Base-by-base conservation (phyloP, 2,329 filamentous ascomycete genomes). In the Aschersonia sp. region DNA sequence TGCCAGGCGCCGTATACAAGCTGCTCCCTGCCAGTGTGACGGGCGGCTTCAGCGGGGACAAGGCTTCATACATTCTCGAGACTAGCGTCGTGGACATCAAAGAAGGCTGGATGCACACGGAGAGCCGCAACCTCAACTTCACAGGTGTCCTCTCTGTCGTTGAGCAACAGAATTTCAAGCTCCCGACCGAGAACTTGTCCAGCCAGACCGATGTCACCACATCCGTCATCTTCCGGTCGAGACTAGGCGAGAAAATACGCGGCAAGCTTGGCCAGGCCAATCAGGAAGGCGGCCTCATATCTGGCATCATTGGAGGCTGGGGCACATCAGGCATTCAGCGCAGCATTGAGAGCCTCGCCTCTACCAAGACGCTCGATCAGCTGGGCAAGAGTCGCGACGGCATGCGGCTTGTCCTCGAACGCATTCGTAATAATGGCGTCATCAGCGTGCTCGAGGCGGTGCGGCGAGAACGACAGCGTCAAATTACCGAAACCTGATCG, bases 91-190 rank as follows among this genome's bases (percentile, higher is more conserved):
- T 92, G 30, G 85, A 90, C 62, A 79, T 88, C 51, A 80, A 78
- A 50, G 78, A 88, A 58, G 85, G 85, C 43, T 87, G 83, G 79
- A 89, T 92, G 84, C 75, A 77, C 59, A 87, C 84, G 0, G 84
- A 90, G 66, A 86, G 81, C 57, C 75, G 79, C 53, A 92, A 92
- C 57, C 71, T 92, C 47, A 87, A 90, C 64, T 90, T 84, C 66
- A 86, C 84, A 5, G 83, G 85, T 50, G 82, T 92, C 14, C 66
- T 92, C 40, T 85, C 80, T 44, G 84, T 92, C 10, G 71, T 88
- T 22, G 86, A 92, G 66, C 72, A 79, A 55, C 86, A 92, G 60
- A 67, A 76, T 48, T 92, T 87, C 63, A 72, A 69, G 32, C 55
- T 64, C 3, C 67, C 71, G 8, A 49, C 55, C 30, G 55, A 59